Conservation (phyloP, 768 basidiomycete species). For the Filobasidium wieringae region DNA sequence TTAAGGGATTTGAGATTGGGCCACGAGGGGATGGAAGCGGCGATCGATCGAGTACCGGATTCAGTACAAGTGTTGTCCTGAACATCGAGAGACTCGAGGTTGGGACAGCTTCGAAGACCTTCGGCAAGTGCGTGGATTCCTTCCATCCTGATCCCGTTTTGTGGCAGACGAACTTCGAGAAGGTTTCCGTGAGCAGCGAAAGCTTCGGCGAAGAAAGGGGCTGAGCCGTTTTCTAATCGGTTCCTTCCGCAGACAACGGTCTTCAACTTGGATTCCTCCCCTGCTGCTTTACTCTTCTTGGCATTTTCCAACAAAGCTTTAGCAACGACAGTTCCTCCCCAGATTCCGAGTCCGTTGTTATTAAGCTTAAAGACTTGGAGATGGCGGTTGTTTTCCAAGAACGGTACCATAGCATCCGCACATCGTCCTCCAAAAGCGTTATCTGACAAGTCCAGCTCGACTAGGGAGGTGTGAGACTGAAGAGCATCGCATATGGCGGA, state of each 20-base stretch:
- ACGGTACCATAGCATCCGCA: conserved; percentile 82
- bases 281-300: conserved; percentile 51
- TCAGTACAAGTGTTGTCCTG: conserved; percentile 57
- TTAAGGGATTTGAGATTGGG: conserved; percentile 64
- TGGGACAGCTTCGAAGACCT: conserved; percentile 57
- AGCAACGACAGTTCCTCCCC: conserved; percentile 74
- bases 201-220: conserved; percentile 70
- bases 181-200: conserved; percentile 68
- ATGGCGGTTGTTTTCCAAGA: conserved; percentile 68
- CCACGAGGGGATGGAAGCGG: conserved; percentile 58
- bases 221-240: conserved; percentile 83
- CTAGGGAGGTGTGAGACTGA: conserved; percentile 62
- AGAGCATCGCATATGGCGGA: conserved; percentile 79
- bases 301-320: conserved; percentile 71
- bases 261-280: conserved; percentile 54
- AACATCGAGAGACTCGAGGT: conserved; percentile 67
- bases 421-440: conserved; percentile 95
- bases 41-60: conserved; percentile 46
- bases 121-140: conserved; percentile 68
- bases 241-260: conserved; percentile 88
- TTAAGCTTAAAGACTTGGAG: conserved; percentile 79
- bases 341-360: conserved; percentile 92
- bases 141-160: conserved; percentile 91
- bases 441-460: conserved; percentile 82
- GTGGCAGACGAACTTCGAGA: conserved; percentile 80